Evolutionary conservation across 345 rosid species (phyloP).

Genomic region (Viola odorata): DNA sequence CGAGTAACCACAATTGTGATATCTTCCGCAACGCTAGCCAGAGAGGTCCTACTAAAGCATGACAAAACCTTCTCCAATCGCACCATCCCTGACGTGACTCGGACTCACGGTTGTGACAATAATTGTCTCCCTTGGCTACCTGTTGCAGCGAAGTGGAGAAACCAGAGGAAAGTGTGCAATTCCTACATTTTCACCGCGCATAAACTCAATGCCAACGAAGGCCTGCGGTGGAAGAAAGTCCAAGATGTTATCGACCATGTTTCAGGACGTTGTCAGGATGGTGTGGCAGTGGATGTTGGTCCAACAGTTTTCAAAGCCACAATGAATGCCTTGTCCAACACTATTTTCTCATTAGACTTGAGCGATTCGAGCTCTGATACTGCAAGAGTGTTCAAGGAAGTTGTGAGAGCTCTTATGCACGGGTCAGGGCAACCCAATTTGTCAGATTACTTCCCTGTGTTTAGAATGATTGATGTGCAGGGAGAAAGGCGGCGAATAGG

Average conservation of each 20-base stretch:
- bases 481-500: too few relatives aligned
- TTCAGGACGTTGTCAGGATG: background rate
- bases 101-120: too few relatives aligned
- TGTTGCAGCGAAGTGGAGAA: background rate
- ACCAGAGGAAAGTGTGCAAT: background rate
- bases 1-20: too few relatives aligned
- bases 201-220: background rate
- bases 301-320: conserved; percentile 19
- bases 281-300: conserved; percentile 10
- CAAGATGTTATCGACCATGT: background rate
- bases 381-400: conserved; percentile 12
- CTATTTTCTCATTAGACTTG: conserved; percentile 19
- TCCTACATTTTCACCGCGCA: background rate
- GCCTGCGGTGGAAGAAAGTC: background rate
- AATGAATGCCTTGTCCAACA: conserved; percentile 17
- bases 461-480: too few relatives aligned
- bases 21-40: too few relatives aligned
- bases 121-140: too few relatives aligned
- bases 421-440: too few relatives aligned
- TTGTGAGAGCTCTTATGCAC: too few relatives aligned
- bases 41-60: too few relatives aligned
- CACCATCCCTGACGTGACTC: too few relatives aligned
- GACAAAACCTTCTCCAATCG: too few relatives aligned
- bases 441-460: too few relatives aligned
- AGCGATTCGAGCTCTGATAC: conserved; percentile 6